These are phyloP conservation scores for Cicer yamashitae DNA, from an alignment of 306 rosid species.

Conservation along the genomic window DNA sequence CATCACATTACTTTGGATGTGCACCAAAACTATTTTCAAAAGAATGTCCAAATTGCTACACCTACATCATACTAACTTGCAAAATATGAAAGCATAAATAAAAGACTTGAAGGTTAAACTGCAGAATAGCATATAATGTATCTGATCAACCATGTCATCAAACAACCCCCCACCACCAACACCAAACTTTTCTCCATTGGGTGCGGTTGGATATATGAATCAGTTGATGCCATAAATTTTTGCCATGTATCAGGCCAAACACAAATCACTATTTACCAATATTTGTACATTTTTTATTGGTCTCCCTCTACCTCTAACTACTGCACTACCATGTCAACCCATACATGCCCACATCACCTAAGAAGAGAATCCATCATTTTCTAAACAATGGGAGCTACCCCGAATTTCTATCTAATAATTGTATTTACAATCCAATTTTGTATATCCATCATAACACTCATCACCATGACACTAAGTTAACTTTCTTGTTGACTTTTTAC, in stretches of 20 bases:
- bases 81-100: background rate
- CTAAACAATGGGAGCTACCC: background rate
- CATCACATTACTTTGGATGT: background rate
- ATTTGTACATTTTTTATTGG: background rate
- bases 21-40: constrained; percentile 27
- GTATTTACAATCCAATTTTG: constrained; percentile 1
- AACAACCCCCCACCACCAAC: background rate
- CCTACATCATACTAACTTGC: constrained; percentile 7
- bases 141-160: background rate
- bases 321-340: too few species aligned
- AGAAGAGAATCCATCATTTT: background rate
- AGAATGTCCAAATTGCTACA: constrained; percentile 6
- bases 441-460: background rate
- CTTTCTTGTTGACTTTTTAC: background rate
- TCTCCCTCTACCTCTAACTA: background rate
- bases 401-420: background rate
- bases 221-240: background rate
- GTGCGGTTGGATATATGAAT: background rate
- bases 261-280: background rate
- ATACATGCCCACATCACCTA: background rate
- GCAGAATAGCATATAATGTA: background rate
- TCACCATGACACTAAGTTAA: background rate
- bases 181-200: background rate
- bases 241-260: background rate
- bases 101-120: background rate